Conservation (phyloP, 2,329 filamentous ascomycete species). For the Fusarium armeniacum region DNA sequence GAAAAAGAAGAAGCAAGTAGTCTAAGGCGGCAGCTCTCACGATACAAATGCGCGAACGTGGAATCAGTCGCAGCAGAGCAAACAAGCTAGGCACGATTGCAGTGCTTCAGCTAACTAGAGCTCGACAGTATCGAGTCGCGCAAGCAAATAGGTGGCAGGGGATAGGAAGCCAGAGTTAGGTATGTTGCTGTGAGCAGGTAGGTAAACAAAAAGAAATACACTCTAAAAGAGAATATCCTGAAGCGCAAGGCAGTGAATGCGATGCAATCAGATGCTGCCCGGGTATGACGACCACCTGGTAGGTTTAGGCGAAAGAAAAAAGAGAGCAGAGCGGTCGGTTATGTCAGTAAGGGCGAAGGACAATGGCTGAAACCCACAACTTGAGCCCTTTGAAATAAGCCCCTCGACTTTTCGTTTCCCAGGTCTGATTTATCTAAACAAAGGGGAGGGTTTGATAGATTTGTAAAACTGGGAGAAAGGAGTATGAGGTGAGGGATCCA, state of each 20-base stretch:
- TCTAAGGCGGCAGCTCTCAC: constrained; percentile 23
- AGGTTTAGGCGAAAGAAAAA: constrained; percentile 30
- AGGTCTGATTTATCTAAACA: constrained; percentile 34
- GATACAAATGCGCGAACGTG: constrained; percentile 33
- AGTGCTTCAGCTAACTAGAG: constrained; percentile 29
- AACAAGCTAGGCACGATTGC: constrained; percentile 6
- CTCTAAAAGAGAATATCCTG: constrained; percentile 36
- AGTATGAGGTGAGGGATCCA: constrained; percentile 32
- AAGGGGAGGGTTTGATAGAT: constrained; percentile 23
- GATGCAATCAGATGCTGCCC: constrained; percentile 28
- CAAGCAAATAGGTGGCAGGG: constrained; percentile 10
- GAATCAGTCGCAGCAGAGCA: constrained; percentile 20
- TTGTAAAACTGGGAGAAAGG: constrained; percentile 36
- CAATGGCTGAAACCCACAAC: constrained; percentile 43
- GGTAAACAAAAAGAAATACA: constrained; percentile 26
- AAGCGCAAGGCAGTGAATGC: constrained; percentile 31
- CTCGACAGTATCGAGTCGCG: constrained; percentile 40
- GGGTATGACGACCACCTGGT: constrained; percentile 35
- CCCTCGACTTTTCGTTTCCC: constrained; percentile 31
- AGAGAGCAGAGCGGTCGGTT: constrained; percentile 45
- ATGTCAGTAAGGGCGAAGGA: constrained; percentile 44
- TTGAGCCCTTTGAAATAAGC: constrained; percentile 28
- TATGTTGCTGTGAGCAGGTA: constrained; percentile 10
- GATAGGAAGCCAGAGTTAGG: constrained; percentile 3
- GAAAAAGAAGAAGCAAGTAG: not conserved